Evolutionary conservation across 164 flowering plant species (phyloP).

Genomic region (Vitis labrusca): DNA sequence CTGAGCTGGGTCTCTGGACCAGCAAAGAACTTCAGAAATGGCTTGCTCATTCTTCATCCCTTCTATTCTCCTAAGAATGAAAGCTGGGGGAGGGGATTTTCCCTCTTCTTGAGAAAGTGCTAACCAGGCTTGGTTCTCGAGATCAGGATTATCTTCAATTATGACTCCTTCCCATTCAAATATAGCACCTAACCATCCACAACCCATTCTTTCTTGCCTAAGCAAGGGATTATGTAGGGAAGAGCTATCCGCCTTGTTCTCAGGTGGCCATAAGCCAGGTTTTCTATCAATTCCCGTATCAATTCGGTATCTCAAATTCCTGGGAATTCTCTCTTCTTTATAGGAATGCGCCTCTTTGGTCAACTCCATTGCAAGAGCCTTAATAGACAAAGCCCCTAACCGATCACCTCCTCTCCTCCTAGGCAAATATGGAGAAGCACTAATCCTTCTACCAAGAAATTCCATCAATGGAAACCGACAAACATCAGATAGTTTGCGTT

Average conservation of each 20-base stretch:
- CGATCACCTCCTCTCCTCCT: slow-evolving; percentile 8
- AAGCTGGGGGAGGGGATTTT: slow-evolving; percentile 75
- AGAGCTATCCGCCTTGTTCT: slow-evolving; percentile 78
- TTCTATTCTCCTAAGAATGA: slow-evolving; percentile 68
- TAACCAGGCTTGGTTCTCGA: slow-evolving; percentile 90
- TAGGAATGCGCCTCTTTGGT: slow-evolving; percentile 57
- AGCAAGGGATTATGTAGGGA: slow-evolving; percentile 87
- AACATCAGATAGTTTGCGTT: not conserved
- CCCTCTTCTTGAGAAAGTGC: slow-evolving; percentile 87
- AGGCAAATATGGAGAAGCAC: not conserved
- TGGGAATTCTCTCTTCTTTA: slow-evolving; percentile 41
- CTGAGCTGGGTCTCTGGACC: slow-evolving; percentile 84
- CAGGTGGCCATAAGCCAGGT: slow-evolving; percentile 72
- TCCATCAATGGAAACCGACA: slow-evolving; percentile 20
- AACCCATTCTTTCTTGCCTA: slow-evolving; percentile 90
- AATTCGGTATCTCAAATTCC: slow-evolving; percentile 29
- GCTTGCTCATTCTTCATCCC: slow-evolving; percentile 99
- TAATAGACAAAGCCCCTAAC: slow-evolving; percentile 17
- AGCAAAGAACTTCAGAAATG: slow-evolving; percentile 89
- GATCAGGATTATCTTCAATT: slow-evolving; percentile 75
- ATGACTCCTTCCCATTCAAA: slow-evolving; percentile 97
- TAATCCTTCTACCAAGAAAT: slow-evolving; percentile 27
- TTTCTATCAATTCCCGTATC: slow-evolving; percentile 41
- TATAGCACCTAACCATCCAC: slow-evolving; percentile 98
- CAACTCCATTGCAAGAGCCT: slow-evolving; percentile 57